Evolutionary conservation across 805 yeast genomes (phyloP).

Genomic region (Kurtzmaniella fragi): DNA sequence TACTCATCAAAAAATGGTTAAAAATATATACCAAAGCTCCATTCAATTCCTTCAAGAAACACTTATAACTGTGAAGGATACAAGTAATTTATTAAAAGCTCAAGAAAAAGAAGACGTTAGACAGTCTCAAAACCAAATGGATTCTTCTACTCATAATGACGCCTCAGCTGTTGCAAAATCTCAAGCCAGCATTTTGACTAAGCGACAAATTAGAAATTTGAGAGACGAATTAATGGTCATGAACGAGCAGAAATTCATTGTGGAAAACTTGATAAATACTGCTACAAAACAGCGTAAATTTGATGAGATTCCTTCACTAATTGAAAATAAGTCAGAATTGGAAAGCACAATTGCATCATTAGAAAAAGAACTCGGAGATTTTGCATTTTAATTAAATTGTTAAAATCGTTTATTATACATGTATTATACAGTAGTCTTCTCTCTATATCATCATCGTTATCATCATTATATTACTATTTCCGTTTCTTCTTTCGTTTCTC

Average conservation of each 20-base stretch:
- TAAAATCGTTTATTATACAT: not conserved
- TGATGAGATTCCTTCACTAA: constrained; percentile 66
- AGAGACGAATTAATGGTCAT: constrained; percentile 81
- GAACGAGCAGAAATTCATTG: constrained; percentile 75
- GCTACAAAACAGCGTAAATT: constrained; percentile 65
- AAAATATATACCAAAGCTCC: constrained; percentile 53
- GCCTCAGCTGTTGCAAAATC: constrained; percentile 1
- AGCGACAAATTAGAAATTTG: constrained; percentile 49
- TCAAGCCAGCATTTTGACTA: constrained; percentile 33
- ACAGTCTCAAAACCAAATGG: constrained; percentile 3
- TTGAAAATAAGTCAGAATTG: constrained; percentile 55
- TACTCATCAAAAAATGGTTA: constrained; percentile 33
- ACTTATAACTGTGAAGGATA: constrained; percentile 56
- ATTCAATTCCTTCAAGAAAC: constrained; percentile 61
- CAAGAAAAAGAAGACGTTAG: constrained; percentile 17
- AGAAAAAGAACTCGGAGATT: constrained; percentile 52
- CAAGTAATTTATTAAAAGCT: constrained; percentile 44
- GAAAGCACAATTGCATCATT: constrained; percentile 42
- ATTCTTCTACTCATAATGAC: no score
- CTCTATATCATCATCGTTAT: not conserved
- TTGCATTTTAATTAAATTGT: constrained; percentile 20
- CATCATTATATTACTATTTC: constrained; percentile 14
- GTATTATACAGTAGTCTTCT: not conserved
- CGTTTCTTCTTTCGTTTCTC: constrained; percentile 40
- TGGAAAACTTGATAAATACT: constrained; percentile 57